A percentile compares a stretch with the other conserved stretches of the same genome.
Conservation (phyloP, 331 rosid species). For the Pyrus hybrid region DNA sequence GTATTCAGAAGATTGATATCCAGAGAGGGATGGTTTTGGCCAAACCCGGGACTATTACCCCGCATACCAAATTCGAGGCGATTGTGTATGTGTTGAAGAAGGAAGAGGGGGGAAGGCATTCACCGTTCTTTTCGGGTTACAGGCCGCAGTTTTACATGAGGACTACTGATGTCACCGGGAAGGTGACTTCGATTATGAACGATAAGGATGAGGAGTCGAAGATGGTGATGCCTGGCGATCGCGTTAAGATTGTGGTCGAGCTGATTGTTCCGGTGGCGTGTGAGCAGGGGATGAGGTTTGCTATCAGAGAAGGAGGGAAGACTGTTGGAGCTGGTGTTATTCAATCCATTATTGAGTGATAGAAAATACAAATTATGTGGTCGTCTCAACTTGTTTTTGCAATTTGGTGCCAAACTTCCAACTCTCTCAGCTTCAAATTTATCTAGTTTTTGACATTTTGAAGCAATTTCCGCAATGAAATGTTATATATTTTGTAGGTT, state of each 20-base stretch:
- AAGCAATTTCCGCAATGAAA: constrained; percentile 20
- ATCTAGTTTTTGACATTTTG: constrained; percentile 28
- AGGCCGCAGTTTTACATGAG: constrained; percentile 97
- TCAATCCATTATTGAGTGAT: constrained; percentile 65
- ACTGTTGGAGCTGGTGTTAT: constrained; percentile 95
- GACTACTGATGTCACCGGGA: constrained; percentile 89
- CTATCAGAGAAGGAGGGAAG: constrained; percentile 90
- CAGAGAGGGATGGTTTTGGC: constrained; percentile 96
- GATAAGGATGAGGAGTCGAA: constrained; percentile 90
- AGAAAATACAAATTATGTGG: not conserved
- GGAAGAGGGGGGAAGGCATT: constrained; percentile 92
- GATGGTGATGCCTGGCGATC: constrained; percentile 98
- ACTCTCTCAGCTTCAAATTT: constrained; percentile 13
- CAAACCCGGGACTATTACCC: constrained; percentile 80
- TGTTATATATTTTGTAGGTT: constrained; percentile 48
- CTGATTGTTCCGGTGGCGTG: constrained; percentile 79
- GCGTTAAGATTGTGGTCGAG: constrained; percentile 83
- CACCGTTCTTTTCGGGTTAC: constrained; percentile 71
- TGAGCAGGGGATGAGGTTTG: constrained; percentile 92
- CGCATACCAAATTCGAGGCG: constrained; percentile 70
- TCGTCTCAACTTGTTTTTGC: not conserved
- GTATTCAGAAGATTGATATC: constrained; percentile 71
- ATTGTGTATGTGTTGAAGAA: constrained; percentile 89
- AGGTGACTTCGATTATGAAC: constrained; percentile 62
- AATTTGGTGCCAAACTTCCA: constrained; percentile 13